Percentiles rank a stretch among this genome's conserved stretches.
Conservation (phyloP, 2,329 filamentous ascomycete genomes). For the Monosporascus sp. region DNA sequence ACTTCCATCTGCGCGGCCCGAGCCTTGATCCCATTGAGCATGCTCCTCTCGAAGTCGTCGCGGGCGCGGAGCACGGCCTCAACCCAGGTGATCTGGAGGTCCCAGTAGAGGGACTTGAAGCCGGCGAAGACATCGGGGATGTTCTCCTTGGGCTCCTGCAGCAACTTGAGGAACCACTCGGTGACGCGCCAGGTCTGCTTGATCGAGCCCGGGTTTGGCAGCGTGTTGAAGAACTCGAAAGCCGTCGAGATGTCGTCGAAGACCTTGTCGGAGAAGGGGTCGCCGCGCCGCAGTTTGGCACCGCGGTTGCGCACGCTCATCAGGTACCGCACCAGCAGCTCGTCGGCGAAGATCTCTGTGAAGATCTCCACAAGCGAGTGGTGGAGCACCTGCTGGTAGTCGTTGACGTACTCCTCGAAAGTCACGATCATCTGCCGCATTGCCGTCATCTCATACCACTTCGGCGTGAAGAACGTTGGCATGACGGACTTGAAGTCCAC, state of each 20-base stretch:
- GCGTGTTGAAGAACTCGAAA: conserved; percentile 79
- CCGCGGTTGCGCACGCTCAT: conserved; percentile 81
- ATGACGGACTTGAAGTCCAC: conserved; percentile 85
- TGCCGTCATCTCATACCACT: conserved; percentile 81
- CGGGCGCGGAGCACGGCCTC: conserved; percentile 81
- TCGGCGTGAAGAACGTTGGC: conserved; percentile 82
- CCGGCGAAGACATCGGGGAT: conserved; percentile 74
- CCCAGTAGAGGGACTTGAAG: conserved; percentile 88
- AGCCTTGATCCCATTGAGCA: conserved; percentile 84
- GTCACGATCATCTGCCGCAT: conserved; percentile 94
- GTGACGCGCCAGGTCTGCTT: conserved; percentile 92
- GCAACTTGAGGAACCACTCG: conserved; percentile 72
- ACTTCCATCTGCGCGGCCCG: conserved; percentile 82
- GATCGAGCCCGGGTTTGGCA: conserved; percentile 68
- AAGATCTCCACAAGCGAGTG: conserved; percentile 86
- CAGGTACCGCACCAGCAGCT: conserved; percentile 83
- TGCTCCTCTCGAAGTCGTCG: conserved; percentile 89
- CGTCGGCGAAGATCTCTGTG: conserved; percentile 87
- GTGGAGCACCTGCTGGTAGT: conserved; percentile 81
- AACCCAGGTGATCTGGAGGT: conserved; percentile 91
- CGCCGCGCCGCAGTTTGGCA: conserved; percentile 78
- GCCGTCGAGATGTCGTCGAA: conserved; percentile 87
- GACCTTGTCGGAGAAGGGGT: conserved; percentile 89
- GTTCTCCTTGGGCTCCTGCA: conserved; percentile 69
- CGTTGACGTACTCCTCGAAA: conserved; percentile 88